phyloP scores from a whole-genome alignment of 768 basidiomycete genomes.

The Amanita subjunquillea region DNA sequence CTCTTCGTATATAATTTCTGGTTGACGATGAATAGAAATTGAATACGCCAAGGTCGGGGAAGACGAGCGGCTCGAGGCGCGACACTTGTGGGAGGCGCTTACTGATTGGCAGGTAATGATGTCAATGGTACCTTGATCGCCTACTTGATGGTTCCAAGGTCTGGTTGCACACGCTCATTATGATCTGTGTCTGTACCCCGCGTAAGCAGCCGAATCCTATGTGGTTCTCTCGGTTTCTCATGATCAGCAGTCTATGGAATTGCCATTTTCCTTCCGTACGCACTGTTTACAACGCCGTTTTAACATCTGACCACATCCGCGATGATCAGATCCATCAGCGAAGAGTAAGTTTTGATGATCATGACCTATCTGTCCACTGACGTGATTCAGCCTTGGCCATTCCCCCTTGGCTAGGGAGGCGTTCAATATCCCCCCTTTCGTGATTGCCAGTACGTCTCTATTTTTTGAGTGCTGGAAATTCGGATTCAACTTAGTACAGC shows the following conservation, averaged over 20 bases:
- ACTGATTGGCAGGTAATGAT: constrained; percentile 49
- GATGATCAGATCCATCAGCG: constrained; percentile 44
- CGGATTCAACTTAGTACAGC: not conserved
- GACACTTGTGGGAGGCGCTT: constrained; percentile 27
- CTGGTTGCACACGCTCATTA: constrained; percentile 47
- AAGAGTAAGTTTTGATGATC: constrained; percentile 20
- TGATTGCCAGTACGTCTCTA: constrained; percentile 41
- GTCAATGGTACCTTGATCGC: not conserved
- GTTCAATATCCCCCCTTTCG: constrained; percentile 58
- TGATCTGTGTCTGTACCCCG: constrained; percentile 48
- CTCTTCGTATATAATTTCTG: not conserved
- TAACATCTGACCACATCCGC: constrained; percentile 26
- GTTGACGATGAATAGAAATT: constrained; percentile 22
- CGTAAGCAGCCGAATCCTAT: constrained; percentile 33
- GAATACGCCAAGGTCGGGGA: constrained; percentile 51
- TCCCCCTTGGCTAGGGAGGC: constrained; percentile 46
- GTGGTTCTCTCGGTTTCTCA: constrained; percentile 1
- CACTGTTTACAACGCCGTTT: constrained; percentile 4
- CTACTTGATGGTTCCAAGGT: constrained; percentile 31
- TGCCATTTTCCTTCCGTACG: constrained; percentile 61
- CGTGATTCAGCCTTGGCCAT: constrained; percentile 41
- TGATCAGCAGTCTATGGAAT: constrained; percentile 50
- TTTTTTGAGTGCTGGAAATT: not conserved
- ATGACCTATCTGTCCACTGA: not conserved
- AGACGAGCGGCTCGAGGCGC: constrained; percentile 46